Evolutionary conservation across 148 eudicot genomes (phyloP), one percentile per base, ranked within the genome.

Genomic region (Rhododendron ovatum): DNA sequence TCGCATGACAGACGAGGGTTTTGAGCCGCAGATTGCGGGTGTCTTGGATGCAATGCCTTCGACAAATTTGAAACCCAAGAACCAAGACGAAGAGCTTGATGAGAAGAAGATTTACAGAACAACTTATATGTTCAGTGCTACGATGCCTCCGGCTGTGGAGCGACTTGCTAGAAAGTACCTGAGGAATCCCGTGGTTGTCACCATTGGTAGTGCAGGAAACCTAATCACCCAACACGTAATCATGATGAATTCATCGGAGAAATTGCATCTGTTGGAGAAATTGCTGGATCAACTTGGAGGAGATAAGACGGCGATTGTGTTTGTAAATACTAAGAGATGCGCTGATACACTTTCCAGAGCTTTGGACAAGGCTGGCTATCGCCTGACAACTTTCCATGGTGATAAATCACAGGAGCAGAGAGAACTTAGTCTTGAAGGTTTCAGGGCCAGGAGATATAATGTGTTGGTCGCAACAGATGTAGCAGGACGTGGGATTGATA

Each of bases 31-130:
- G 85, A 95, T 95, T 79, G 87, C 86, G 35, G 94, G 94, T 82
- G 96, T 95, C 35, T 74, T 94, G 67, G 95, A 95, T 74, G 98
- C 96, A 26, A 95, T 95, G 96, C 94, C 96, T 86, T 95, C 95
- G 15, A 94, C 94, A 82, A 95, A 95, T 61, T 77, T 94, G 86
- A 95, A 95, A 87, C 98, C 95, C 1, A 94, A 93, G 87, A 93
- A 93, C 85, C 95, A 94, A 41, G 45, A 41, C 45, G 7, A 41
- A 41, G 45, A 41, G 45, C 45, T 41, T 41, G 45, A 41, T 6
- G 45, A 41, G 45, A 41, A 41, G 45, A 41, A 41, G 7, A 41
- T 41, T 41, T 41, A 41, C 45, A 41, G 45, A 41, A 41, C 45
- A 41, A 41, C 45, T 41, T 41, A 41, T 41, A 41, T 41, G 45